Evolutionary conservation across 2,329 filamentous ascomycete genomes (phyloP).

Genomic region (Penicillium capsulatum): DNA sequence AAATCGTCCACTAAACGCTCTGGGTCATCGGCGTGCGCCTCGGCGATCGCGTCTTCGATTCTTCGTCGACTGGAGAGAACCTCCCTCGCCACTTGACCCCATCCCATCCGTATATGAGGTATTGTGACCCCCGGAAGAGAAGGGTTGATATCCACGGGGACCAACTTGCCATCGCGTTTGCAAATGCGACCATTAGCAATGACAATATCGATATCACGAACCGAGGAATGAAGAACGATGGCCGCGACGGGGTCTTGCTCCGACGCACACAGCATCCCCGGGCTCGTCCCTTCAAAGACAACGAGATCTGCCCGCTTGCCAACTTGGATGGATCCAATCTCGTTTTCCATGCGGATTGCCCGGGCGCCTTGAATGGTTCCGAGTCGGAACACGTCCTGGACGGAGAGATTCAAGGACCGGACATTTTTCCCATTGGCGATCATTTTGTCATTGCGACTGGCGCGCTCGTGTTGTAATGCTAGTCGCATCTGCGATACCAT

Average conservation of each 20-base stretch:
- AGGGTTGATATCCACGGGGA: constrained; percentile 3
- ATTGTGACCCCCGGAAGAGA: constrained; percentile 3
- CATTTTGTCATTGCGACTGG: constrained; percentile 13
- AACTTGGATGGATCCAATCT: constrained; percentile 25
- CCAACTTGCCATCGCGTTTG: constrained; percentile 14
- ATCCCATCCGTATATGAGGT: constrained; percentile 2
- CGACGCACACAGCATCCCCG: constrained; percentile 26
- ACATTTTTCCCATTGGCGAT: constrained; percentile 7
- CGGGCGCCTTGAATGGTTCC: constrained; percentile 31
- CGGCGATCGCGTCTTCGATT: constrained; percentile 2
- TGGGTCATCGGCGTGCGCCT: constrained; percentile 6
- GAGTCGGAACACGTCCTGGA: constrained; percentile 27
- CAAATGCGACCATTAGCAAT: constrained; percentile 26
- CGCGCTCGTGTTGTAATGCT: constrained; percentile 24
- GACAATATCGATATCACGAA: constrained; percentile 27
- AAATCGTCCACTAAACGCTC: constrained; percentile 1
- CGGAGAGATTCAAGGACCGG: constrained; percentile 12
- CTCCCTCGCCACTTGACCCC: constrained; percentile 7
- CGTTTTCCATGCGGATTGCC: constrained; percentile 24
- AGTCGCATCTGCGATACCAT: constrained; percentile 27
- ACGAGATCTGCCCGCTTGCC: constrained; percentile 31
- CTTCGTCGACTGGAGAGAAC: constrained; percentile 4
- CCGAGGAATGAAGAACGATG: constrained; percentile 27
- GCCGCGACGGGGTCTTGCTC: constrained; percentile 28
- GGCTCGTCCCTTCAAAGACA: constrained; percentile 26